These are phyloP conservation scores for Leccinellum luteum DNA, from an alignment of 768 basidiomycete species.

Conservation along the genomic window DNA sequence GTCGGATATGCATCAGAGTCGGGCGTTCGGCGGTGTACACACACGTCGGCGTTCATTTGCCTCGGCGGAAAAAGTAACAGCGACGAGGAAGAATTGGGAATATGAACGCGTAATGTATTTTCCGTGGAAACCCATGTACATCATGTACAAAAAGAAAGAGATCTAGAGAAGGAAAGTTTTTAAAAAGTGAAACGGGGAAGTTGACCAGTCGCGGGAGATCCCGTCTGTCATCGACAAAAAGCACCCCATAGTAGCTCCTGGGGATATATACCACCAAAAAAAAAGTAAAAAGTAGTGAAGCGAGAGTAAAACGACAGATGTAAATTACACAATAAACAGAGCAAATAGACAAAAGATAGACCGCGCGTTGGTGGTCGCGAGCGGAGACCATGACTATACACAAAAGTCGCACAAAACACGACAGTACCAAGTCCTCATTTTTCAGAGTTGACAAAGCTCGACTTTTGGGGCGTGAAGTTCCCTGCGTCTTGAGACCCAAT, in stretches of 20 bases:
- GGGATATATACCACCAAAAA: not conserved
- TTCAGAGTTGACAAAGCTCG: constrained; percentile 28
- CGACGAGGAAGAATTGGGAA: not conserved
- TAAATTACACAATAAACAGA: constrained; percentile 31
- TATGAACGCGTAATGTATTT: not conserved
- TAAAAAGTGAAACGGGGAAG: not conserved
- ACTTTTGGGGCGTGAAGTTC: constrained; percentile 22
- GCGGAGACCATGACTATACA: constrained; percentile 9
- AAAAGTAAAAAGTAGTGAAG: not conserved
- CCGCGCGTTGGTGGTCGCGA: constrained; percentile 14
- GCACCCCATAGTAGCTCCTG: not conserved
- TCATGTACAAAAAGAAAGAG: not conserved
- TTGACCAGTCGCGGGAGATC: not conserved
- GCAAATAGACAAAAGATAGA: constrained; percentile 3
- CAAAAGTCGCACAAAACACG: not conserved
- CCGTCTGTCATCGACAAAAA: not conserved
- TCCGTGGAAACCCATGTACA: not conserved
- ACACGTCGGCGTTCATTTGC: not conserved
- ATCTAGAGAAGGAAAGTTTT: not conserved
- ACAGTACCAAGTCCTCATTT: constrained; percentile 13
- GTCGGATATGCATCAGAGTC: not conserved
- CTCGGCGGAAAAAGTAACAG: not conserved
- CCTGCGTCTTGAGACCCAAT: constrained; percentile 32
- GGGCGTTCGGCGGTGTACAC: not conserved
- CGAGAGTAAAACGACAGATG: not conserved